These are phyloP conservation scores for Colletotrichum gloeosporioides DNA, from an alignment of 2,329 filamentous ascomycete species.

Conservation along the genomic window DNA sequence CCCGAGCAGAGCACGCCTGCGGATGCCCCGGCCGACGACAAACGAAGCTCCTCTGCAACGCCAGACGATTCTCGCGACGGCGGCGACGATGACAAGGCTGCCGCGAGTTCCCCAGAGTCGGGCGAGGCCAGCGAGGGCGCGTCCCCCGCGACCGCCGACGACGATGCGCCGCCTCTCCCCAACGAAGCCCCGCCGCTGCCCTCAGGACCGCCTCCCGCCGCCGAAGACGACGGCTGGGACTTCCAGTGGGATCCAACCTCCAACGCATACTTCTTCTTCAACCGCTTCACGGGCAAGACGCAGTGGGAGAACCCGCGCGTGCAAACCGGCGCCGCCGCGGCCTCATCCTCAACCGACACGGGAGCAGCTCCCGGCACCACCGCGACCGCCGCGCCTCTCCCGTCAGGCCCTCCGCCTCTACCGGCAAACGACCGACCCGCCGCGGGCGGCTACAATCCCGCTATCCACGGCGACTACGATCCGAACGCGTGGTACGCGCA, in stretches of 20 bases:
- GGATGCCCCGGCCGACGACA: neutral
- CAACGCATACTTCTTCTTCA: constrained; percentile 83
- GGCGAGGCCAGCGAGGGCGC: constrained; percentile 16
- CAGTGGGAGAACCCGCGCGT: constrained; percentile 91
- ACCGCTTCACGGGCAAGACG: constrained; percentile 74
- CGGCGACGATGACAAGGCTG: neutral
- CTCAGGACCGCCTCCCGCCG: constrained; percentile 48
- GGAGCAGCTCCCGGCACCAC: constrained; percentile 24
- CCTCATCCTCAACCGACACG: constrained; percentile 15
- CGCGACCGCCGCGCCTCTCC: constrained; percentile 26
- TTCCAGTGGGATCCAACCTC: constrained; percentile 75
- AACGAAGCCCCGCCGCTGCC: constrained; percentile 47
- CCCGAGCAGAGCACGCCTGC: neutral
- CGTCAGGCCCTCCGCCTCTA: constrained; percentile 33
- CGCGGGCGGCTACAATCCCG: constrained; percentile 87
- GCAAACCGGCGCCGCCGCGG: constrained; percentile 40
- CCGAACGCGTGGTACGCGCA: constrained; percentile 94
- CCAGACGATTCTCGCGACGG: neutral
- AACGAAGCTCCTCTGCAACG: neutral
- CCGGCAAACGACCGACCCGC: constrained; percentile 44
- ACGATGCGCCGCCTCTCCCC: constrained; percentile 39
- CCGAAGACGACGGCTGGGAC: constrained; percentile 80
- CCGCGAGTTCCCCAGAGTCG: constrained; percentile 18
- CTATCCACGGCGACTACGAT: constrained; percentile 96
- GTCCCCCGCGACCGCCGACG: constrained; percentile 12